Percentiles rank a stretch among this genome's conserved stretches.
Conservation (phyloP, 148 eudicot species). For the Selenicereus undatus region DNA sequence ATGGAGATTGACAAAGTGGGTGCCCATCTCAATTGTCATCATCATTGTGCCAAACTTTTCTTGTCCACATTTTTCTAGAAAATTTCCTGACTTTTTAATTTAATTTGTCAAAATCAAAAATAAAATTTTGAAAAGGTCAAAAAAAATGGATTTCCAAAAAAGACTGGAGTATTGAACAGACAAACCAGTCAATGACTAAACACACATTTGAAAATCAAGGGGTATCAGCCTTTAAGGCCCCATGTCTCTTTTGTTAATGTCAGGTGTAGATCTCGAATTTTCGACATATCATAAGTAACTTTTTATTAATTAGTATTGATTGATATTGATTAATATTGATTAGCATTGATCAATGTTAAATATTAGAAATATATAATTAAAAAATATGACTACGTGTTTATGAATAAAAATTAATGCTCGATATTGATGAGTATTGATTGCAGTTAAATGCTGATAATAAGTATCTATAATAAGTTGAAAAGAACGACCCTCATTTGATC, state of each 20-base stretch:
- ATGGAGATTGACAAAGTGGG: constrained; percentile 17
- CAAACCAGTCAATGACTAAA: neutral
- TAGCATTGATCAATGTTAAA: too few species aligned
- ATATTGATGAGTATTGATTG: too few species aligned
- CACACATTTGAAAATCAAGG: neutral
- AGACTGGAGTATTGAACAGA: neutral
- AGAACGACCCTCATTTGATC: too few species aligned
- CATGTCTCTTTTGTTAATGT: neutral
- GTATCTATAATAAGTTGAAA: too few species aligned
- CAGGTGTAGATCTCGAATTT: too few species aligned
- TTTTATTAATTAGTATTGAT: too few species aligned
- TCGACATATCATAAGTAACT: too few species aligned
- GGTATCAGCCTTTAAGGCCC: neutral
- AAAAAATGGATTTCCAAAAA: neutral
- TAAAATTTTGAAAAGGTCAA: neutral
- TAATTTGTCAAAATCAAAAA: neutral
- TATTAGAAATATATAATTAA: too few species aligned
- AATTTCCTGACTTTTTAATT: neutral
- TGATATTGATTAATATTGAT: too few species aligned
- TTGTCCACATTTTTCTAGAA: constrained; percentile 12
- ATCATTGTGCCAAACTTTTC: constrained; percentile 15
- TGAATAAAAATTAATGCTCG: too few species aligned
- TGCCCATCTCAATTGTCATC: constrained; percentile 19
- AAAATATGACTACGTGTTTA: too few species aligned
- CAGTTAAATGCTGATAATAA: too few species aligned